Evolutionary conservation across 2,329 filamentous ascomycete species (phyloP).

Genomic region (Nemania sp.): DNA sequence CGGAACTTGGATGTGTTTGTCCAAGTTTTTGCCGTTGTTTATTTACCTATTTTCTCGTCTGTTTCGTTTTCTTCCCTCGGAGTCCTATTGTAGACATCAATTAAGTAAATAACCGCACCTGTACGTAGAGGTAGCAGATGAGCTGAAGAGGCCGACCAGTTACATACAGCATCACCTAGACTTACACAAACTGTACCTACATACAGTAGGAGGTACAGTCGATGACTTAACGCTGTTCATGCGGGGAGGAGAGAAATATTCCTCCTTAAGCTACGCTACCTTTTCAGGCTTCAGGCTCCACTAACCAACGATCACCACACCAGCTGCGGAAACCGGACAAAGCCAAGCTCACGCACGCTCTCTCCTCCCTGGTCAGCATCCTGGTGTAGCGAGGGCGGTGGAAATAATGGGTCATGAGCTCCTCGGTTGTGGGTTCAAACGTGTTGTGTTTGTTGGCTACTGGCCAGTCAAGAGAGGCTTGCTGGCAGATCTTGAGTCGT

Average conservation of each 20-base stretch:
- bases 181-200: not conserved
- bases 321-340: slow-evolving; percentile 8
- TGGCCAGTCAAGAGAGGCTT: not conserved
- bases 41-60: too few relatives aligned
- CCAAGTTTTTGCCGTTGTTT: too few relatives aligned
- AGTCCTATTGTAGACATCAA: too few relatives aligned
- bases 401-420: not conserved
- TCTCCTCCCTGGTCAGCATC: not conserved
- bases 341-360: slow-evolving; percentile 5
- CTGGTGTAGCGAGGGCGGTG: not conserved
- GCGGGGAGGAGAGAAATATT: slow-evolving; percentile 16
- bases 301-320: not conserved
- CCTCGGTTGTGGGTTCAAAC: slow-evolving; percentile 1
- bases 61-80: too few relatives aligned
- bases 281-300: slow-evolving; percentile 4
- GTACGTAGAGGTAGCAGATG: not conserved
- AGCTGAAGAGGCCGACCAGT: too few relatives aligned
- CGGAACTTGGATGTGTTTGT: too few relatives aligned
- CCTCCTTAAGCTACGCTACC: not conserved
- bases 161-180: too few relatives aligned
- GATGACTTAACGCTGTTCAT: not conserved
- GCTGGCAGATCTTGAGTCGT: slow-evolving; percentile 7
- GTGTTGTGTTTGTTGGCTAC: not conserved
- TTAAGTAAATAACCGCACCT: too few relatives aligned
- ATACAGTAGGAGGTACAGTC: not conserved